Percentiles rank a stretch among this genome's conserved stretches.
These are phyloP conservation scores for Hyparrhenia diplandra DNA, from an alignment of 176 grass and related monocot species.

Conservation along the genomic window DNA sequence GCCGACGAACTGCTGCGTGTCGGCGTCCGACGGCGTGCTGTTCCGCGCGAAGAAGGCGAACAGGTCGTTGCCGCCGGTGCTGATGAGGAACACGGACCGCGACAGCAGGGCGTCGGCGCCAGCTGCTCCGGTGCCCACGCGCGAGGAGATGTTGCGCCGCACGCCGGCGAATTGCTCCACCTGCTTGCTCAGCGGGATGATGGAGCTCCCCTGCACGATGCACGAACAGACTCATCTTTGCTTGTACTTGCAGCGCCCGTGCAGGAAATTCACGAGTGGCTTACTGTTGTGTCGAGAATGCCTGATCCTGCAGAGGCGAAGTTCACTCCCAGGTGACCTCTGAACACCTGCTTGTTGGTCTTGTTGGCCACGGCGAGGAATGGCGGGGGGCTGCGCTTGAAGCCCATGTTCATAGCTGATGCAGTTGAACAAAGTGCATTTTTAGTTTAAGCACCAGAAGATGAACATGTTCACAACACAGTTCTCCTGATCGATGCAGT, in stretches of 20 bases:
- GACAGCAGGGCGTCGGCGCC: conserved; percentile 42
- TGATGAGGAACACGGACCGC: conserved; percentile 61
- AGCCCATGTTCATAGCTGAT: conserved; percentile 73
- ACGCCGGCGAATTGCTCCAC: conserved; percentile 45
- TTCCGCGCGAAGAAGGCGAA: conserved; percentile 57
- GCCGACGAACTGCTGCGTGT: conserved; percentile 28
- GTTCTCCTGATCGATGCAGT: neutral
- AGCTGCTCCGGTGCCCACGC: conserved; percentile 15
- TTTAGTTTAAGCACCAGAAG: neutral
- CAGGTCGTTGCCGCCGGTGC: conserved; percentile 79
- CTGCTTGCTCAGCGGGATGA: conserved; percentile 54
- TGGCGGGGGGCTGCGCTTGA: conserved; percentile 77
- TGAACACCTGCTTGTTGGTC: conserved; percentile 39
- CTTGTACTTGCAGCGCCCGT: neutral
- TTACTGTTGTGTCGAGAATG: conserved; percentile 80
- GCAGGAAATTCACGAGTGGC: neutral
- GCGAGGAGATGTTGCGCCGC: conserved; percentile 46
- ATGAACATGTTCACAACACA: neutral
- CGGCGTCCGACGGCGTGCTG: conserved; percentile 36
- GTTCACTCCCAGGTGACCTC: conserved; percentile 63
- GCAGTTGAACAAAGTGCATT: neutral
- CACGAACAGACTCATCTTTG: neutral
- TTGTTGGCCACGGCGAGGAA: conserved; percentile 68
- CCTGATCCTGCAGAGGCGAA: conserved; percentile 98
- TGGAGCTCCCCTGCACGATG: conserved; percentile 38